Base-by-base conservation (phyloP, 148 eudicot species). In the Chenopodium berlandieri region DNA sequence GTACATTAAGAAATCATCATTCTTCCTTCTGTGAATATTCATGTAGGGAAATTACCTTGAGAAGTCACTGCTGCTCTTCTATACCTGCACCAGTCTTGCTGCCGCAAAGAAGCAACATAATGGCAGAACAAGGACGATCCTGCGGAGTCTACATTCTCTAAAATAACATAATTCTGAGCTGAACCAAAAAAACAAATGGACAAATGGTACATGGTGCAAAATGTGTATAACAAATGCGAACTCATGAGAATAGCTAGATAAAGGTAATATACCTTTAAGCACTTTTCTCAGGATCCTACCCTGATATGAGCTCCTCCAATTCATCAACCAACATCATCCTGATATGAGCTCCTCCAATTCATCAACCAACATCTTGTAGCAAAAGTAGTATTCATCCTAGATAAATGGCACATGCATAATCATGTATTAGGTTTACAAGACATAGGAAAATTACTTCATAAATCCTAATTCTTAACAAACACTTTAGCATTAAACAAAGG, bases 311-410 rank as follows among this genome's bases (percentile, higher is more conserved):
- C 25, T 23, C 25, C 25, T 23, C 25, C 25, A 23, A 23, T 23
- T 23, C 25, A 23, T 23, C 25, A 23, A 23, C 25, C 25, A 23
- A 23, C 25, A 23, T 23, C 25, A 23, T 23, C 25, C 25, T 13
- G 91, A 89, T 47, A 89, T 78, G 80, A 94, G 92, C 83, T 91
- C 94, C 86, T 90, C 89, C 78, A 96, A 86, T 90, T 89, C 94
- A 81, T 96, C 97, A 73, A 90, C 78, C 72, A 96, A 83, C 5
- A 83, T 94, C 83, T 88, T 83, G 65, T 90, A 91, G 91, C 98
- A 90, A 88, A 89, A 96, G 73, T 78, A 32, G 78, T 89, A 94
- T 83, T 96, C 97, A 46, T 94, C 98, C 99, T 96, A 77, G 60
- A 65, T 72, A 13, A 78, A 71, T 37, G 75, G 25, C 46, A 77